Percentiles rank a stretch among this genome's conserved stretches.
These are phyloP conservation scores for Nicotiana otophora DNA, from an alignment of 257 asterid genomes.

Conservation along the genomic window DNA sequence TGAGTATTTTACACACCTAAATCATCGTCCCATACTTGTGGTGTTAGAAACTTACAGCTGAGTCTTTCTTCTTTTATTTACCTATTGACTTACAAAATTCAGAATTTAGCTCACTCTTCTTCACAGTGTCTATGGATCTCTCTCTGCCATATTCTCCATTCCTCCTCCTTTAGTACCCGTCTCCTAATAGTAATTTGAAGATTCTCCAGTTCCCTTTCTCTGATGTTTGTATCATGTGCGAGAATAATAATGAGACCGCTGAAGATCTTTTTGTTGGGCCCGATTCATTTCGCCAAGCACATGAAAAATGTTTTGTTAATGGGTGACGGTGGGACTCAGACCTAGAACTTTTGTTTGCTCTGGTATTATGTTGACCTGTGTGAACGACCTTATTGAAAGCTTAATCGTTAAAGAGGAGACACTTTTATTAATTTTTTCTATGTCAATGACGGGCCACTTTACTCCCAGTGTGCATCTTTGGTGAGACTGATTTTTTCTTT, in stretches of 20 bases:
- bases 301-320: background rate
- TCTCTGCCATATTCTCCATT: background rate
- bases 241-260: background rate
- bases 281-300: background rate
- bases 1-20: background rate
- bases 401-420: background rate
- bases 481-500: conserved; percentile 8
- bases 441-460: background rate
- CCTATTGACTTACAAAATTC: background rate
- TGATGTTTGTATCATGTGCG: conserved; percentile 1
- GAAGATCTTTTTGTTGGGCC: background rate
- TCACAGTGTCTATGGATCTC: background rate
- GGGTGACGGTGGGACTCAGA: background rate
- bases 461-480: background rate
- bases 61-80: background rate
- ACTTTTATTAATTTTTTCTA: background rate
- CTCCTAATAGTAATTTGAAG: background rate
- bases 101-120: background rate
- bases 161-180: background rate
- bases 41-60: background rate
- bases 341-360: background rate
- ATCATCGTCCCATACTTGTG: background rate
- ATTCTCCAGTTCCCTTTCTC: background rate
- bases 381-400: background rate
- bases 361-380: background rate